A percentile compares a stretch with the other conserved stretches of the same genome.
Evolutionary conservation across 345 rosid species (phyloP).

Genomic region (Draba incana): DNA sequence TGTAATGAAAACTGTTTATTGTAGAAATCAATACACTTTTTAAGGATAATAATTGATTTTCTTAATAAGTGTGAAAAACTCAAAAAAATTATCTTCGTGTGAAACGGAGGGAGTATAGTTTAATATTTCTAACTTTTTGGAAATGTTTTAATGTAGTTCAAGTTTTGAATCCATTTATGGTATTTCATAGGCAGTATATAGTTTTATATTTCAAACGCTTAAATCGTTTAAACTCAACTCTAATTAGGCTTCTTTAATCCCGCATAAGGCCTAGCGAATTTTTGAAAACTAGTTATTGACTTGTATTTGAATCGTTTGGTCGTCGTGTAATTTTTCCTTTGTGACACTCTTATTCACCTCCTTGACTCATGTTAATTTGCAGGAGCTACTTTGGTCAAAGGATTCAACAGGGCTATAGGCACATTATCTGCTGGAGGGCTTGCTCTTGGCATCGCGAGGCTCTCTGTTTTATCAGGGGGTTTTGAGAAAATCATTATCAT

Average conservation of each 20-base stretch:
- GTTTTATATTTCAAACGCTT: background rate
- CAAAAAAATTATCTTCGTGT: too few relatives aligned
- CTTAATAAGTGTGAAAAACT: too few relatives aligned
- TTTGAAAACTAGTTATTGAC: background rate
- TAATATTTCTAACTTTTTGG: background rate
- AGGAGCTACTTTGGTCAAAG: conserved; percentile 90
- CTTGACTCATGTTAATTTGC: background rate
- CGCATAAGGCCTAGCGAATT: background rate
- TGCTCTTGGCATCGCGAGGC: conserved; percentile 74
- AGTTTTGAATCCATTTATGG: background rate
- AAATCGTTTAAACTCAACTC: too few relatives aligned
- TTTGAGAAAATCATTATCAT: conserved; percentile 56
- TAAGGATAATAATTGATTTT: too few relatives aligned
- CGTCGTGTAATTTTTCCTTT: too few relatives aligned
- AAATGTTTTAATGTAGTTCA: background rate
- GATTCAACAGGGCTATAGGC: conserved; percentile 86
- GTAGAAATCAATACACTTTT: too few relatives aligned
- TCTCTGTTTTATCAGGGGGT: conserved; percentile 49
- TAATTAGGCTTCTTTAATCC: too few relatives aligned
- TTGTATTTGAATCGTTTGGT: background rate
- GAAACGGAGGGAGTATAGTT: too few relatives aligned
- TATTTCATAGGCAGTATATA: too few relatives aligned
- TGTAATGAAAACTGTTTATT: too few relatives aligned
- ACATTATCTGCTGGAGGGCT: conserved; percentile 80
- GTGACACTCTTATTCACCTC: background rate